These are phyloP conservation scores for Spatholobus suberectus DNA, from an alignment of 306 rosid genomes.

Conservation along the genomic window DNA sequence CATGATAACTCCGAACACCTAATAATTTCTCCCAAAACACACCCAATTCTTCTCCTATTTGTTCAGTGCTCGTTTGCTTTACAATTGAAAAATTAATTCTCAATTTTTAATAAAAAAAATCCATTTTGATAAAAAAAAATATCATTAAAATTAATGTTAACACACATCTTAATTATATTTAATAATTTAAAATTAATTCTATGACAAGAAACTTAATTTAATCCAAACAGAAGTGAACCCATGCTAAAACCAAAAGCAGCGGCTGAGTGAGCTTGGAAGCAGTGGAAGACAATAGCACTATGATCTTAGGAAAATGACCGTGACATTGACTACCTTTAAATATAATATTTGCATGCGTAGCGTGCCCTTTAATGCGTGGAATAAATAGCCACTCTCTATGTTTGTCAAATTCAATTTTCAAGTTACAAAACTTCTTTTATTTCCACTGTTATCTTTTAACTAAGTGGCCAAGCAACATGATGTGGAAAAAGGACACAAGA, in stretches of 20 bases:
- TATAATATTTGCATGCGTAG: neutral
- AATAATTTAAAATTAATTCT: neutral
- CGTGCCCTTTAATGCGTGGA: neutral
- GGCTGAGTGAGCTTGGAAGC: neutral
- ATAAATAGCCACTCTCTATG: constrained; percentile 3
- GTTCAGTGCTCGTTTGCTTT: too few relatives aligned
- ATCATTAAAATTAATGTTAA: neutral
- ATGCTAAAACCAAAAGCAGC: neutral
- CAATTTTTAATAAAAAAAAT: too few relatives aligned
- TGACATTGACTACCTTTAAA: neutral
- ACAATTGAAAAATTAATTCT: too few relatives aligned
- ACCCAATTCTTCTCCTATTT: too few relatives aligned
- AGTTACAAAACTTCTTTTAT: constrained; percentile 12
- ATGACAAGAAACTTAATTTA: neutral
- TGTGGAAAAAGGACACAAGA: neutral
- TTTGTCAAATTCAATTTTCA: constrained; percentile 26
- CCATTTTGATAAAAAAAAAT: too few relatives aligned
- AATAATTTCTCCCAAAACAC: too few relatives aligned
- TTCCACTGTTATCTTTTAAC: neutral
- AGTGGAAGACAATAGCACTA: neutral
- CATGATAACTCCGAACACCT: too few relatives aligned
- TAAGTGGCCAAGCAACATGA: constrained; percentile 46
- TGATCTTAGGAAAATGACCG: neutral
- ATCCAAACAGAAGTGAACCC: neutral
- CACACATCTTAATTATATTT: neutral